Base-by-base conservation (phyloP, 225 moss, liverwort and hornwort genomes). In the Takakia lepidozioides region DNA sequence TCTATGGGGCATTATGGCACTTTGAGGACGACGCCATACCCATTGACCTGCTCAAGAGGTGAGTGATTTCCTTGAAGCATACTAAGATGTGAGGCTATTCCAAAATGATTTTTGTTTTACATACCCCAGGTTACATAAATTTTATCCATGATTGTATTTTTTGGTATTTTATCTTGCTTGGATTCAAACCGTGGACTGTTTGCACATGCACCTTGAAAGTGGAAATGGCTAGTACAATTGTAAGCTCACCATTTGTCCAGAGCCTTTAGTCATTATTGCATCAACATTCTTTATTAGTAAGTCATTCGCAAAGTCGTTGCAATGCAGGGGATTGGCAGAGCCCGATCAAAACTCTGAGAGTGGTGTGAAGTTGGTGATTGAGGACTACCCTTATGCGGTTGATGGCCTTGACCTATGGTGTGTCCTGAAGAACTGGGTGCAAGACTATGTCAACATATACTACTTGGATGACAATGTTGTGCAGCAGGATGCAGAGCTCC, bases 381-480 rank as follows among this genome's bases (percentile, higher is more conserved):
- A 79, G 27, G 78, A 79, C 19, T 79, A 79, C 29, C 78, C 78
- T 0, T 79, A 73, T 27, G 78, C 66, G 26, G 45, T 63, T 8
- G 74, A 79, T 10, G 78, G 73, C 14, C 78, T 79, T 17, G 69
- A 79, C 53, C 18, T 79, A 5, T 79, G 79, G 79, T 15, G 29
- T 2, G 66, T 73, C 50, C 59, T 74, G 66, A 69, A 62, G 26
- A 16, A 47, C 9, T 79, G 79, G 79, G 66, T 27, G n/a, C n/a
- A n/a, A n/a, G n/a, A n/a, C n/a, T n/a, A n/a, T n/a, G n/a, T n/a
- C n/a, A n/a, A n/a, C n/a, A 52, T 70, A 14, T 62, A 56, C 24
- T 79, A 79, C 59, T 25, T 49, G 55, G 70, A 74, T 13, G 70
- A 70, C 39, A 44, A 9, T 3, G 65, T 21, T 10, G n/a, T 79